phyloP scores from a whole-genome alignment of 2,329 filamentous ascomycete genomes.

The Pseudogymnoascus sp. region DNA sequence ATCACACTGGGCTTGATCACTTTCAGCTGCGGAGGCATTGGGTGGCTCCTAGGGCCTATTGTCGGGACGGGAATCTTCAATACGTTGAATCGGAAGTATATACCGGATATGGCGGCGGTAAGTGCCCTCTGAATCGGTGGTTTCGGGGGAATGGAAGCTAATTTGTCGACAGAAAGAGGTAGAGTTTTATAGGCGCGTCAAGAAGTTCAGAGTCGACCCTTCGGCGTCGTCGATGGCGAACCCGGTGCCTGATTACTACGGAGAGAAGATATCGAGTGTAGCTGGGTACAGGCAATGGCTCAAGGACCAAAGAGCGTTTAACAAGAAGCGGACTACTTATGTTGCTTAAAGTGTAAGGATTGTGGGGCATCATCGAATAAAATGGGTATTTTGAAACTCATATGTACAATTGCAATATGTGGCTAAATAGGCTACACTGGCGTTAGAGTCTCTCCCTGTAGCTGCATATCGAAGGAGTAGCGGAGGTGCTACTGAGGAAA shows the following conservation, averaged over 20 bases:
- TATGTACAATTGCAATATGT: slow-evolving; percentile 6
- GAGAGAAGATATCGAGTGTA: slow-evolving; percentile 94
- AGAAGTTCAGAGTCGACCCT: slow-evolving; percentile 86
- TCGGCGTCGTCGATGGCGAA: slow-evolving; percentile 82
- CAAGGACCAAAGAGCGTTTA: slow-evolving; percentile 95
- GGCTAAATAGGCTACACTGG: slow-evolving; percentile 1
- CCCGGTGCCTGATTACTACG: slow-evolving; percentile 84
- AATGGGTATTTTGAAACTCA: background rate
- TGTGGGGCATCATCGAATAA: background rate
- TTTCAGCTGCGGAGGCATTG: slow-evolving; percentile 65
- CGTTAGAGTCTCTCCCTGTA: slow-evolving; percentile 7
- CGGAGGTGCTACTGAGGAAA: slow-evolving; percentile 1
- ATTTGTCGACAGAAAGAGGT: slow-evolving; percentile 64
- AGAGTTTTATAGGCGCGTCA: slow-evolving; percentile 86
- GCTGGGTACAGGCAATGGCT: slow-evolving; percentile 88
- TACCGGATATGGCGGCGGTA: slow-evolving; percentile 62
- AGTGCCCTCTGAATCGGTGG: slow-evolving; percentile 25
- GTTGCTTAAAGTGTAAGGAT: slow-evolving; percentile 11
- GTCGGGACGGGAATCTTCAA: slow-evolving; percentile 76
- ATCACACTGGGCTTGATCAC: slow-evolving; percentile 76
- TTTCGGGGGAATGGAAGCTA: background rate
- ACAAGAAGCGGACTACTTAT: slow-evolving; percentile 57
- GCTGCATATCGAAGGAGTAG: slow-evolving; percentile 1
- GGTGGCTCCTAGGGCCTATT: slow-evolving; percentile 81
- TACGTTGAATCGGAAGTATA: slow-evolving; percentile 60